phyloP scores from a whole-genome alignment of 345 rosid species.

The Lepidium sativum region DNA sequence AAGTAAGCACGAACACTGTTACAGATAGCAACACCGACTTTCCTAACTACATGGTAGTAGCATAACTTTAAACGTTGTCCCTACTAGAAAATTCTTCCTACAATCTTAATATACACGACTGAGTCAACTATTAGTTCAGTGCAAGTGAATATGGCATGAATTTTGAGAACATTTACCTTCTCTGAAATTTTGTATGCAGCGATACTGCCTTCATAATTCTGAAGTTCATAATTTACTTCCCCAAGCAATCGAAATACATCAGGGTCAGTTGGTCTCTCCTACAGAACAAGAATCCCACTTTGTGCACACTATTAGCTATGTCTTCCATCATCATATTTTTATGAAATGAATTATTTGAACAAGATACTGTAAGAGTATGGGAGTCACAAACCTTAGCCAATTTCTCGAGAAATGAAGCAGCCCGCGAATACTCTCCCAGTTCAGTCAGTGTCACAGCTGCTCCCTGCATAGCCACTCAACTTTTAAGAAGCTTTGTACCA shows the following conservation, averaged over 20 bases:
- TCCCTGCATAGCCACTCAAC: constrained; percentile 50
- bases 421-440: constrained; percentile 70
- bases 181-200: constrained; percentile 63
- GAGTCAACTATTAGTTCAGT: background rate
- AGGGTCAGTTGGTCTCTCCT: constrained; percentile 78
- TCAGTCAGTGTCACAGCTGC: constrained; percentile 80
- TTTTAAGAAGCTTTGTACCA: constrained; percentile 12
- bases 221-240: constrained; percentile 79
- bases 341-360: constrained; percentile 1
- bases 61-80: no score
- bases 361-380: background rate
- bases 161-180: constrained; percentile 33
- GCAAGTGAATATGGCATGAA: background rate
- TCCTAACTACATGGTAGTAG: background rate
- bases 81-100: background rate
- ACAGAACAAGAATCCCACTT: constrained; percentile 24
- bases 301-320: constrained; percentile 8
- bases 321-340: constrained; percentile 2
- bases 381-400: constrained; percentile 58
- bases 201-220: constrained; percentile 83
- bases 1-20: background rate
- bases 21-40: background rate
- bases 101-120: background rate
- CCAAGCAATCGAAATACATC: constrained; percentile 86
- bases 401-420: constrained; percentile 61